Percentiles rank a stretch among this genome's conserved stretches.
phyloP scores from a whole-genome alignment of 768 basidiomycete species.

The Cystobasidium tubakii region DNA sequence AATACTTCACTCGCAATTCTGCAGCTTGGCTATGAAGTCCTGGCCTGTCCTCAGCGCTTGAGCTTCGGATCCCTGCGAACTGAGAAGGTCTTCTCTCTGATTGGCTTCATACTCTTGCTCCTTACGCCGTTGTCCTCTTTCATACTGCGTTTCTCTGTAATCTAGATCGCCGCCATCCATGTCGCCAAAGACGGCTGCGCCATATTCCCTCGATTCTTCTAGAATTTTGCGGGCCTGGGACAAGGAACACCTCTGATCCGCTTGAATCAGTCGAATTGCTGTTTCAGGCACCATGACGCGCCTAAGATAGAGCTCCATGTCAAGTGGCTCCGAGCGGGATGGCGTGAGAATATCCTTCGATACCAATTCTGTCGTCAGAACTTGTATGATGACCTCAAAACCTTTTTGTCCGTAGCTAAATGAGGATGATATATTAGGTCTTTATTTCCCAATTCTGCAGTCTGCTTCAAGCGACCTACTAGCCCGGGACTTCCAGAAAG shows the following conservation, averaged over 20 bases:
- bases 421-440: neutral
- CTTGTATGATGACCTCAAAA: slow-evolving; percentile 70
- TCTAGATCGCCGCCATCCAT: neutral
- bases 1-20: neutral
- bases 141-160: neutral
- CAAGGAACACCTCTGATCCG: slow-evolving; percentile 55
- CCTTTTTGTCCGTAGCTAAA: slow-evolving; percentile 79
- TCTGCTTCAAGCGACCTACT: slow-evolving; percentile 57
- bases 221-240: neutral
- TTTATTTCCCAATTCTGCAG: neutral
- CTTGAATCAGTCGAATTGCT: slow-evolving; percentile 70
- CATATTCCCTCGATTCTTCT: slow-evolving; percentile 21
- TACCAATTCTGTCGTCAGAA: slow-evolving; percentile 66
- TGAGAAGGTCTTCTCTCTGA: slow-evolving; percentile 1
- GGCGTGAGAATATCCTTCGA: slow-evolving; percentile 53
- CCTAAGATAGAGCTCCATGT: slow-evolving; percentile 68
- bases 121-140: neutral
- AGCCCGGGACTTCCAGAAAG: slow-evolving; percentile 77
- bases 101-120: neutral
- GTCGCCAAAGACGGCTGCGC: slow-evolving; percentile 20
- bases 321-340: slow-evolving; percentile 56
- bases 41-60: slow-evolving; percentile 8
- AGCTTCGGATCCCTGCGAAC: neutral
- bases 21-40: neutral
- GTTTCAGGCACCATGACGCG: slow-evolving; percentile 86